Evolutionary conservation across 495 filamentous ascomycete species (phyloP).

Genomic region (Penicillium verhagenii): DNA sequence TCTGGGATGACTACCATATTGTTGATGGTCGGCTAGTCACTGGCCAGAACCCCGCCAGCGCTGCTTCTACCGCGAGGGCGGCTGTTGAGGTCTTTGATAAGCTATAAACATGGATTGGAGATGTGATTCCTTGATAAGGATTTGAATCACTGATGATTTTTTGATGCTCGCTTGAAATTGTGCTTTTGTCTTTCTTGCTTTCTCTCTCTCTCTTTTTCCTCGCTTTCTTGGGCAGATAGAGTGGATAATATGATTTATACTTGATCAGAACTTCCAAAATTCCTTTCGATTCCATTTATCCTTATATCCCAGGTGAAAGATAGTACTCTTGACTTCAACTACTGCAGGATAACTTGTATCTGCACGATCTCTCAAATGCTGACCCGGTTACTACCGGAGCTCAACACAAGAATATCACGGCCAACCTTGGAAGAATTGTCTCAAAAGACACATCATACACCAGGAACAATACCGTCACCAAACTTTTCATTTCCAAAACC

Average conservation of each 20-base stretch:
- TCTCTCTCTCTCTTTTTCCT: too few relatives aligned
- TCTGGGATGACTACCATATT: conserved; percentile 49
- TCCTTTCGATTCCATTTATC: too few relatives aligned
- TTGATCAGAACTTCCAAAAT: neutral
- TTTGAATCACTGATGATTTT: too few relatives aligned
- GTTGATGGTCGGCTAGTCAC: conserved; percentile 62
- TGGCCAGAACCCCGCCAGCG: conserved; percentile 68
- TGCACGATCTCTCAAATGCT: too few relatives aligned
- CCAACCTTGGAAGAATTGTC: too few relatives aligned
- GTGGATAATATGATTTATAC: neutral
- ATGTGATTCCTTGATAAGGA: too few relatives aligned
- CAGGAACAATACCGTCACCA: neutral
- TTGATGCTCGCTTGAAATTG: too few relatives aligned
- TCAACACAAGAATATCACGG: neutral
- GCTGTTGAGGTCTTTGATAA: conserved; percentile 42
- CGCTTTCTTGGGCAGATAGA: too few relatives aligned
- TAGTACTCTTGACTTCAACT: too few relatives aligned
- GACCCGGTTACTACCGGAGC: neutral
- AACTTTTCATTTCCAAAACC: neutral
- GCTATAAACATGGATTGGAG: neutral
- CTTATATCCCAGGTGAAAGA: neutral
- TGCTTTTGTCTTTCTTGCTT: neutral
- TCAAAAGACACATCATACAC: neutral
- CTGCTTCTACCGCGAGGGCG: conserved; percentile 45
- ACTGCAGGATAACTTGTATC: too few relatives aligned